phyloP scores from a whole-genome alignment of 352 stramenopile species.

The Elongisporangium anandrum region DNA sequence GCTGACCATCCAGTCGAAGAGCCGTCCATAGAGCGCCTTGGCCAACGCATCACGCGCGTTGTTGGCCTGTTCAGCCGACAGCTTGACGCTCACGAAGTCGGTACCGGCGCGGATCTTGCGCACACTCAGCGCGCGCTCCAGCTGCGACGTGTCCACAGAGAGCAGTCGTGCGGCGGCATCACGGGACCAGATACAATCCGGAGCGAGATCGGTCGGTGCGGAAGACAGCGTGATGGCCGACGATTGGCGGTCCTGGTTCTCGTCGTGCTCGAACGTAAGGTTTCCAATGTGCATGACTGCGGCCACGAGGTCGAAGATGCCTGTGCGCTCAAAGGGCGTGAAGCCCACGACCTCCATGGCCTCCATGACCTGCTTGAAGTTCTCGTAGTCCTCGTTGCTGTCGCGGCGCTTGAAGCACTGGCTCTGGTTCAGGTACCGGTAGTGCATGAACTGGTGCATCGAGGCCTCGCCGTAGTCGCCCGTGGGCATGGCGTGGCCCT shows the following conservation, averaged over 20 bases:
- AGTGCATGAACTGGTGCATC: constrained; percentile 56
- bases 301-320: constrained; percentile 80
- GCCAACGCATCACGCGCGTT: constrained; percentile 78
- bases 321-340: constrained; percentile 57
- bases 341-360: constrained; percentile 86
- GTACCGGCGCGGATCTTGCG: constrained; percentile 77
- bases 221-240: constrained; percentile 17
- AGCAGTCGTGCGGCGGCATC: constrained; percentile 69
- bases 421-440: constrained; percentile 85
- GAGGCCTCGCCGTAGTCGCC: constrained; percentile 41
- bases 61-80: constrained; percentile 77
- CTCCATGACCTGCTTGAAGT: constrained; percentile 75
- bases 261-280: constrained; percentile 80
- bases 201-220: constrained; percentile 40
- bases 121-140: constrained; percentile 71
- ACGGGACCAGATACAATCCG: constrained; percentile 63
- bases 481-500: constrained; percentile 22
- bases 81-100: constrained; percentile 83
- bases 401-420: constrained; percentile 79
- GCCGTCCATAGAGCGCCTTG: constrained; percentile 82
- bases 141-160: constrained; percentile 60
- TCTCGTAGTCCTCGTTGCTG: constrained; percentile 65
- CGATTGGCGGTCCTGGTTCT: constrained; percentile 47
- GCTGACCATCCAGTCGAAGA: constrained; percentile 90
- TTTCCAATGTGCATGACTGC: constrained; percentile 90